Evolutionary conservation across 106 monocot species (phyloP), one percentile per base, ranked within the genome.

Genomic region (Phalaenopsis equestris): DNA sequence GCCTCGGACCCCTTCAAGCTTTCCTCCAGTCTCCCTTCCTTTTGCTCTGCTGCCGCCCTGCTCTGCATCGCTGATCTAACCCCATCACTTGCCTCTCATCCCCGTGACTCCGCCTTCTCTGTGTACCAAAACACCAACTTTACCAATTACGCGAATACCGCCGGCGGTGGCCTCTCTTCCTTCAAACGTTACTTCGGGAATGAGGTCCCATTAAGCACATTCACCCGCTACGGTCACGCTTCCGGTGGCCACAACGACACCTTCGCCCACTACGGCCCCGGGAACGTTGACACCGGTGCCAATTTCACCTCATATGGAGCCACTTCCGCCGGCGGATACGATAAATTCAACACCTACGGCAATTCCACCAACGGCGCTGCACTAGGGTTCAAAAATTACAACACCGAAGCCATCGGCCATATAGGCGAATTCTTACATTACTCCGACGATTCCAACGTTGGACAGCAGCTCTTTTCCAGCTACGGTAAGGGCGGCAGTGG

Each of bases 351-450:
- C 39, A 3, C 76, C 78, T 95, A 95, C 82, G 84, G 75, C 78
- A 67, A 41, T 7, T 24, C 39, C n/a, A n/a, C 82, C 76, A 94
- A 98, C 81, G 84, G 80, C 46, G 90, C 89, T 8, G 46, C 84
- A 65, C 85, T 90, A 47, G 85, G 75, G 61, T 99, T 99, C 88
- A 85, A 80, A 68, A 94, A 88, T 88, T 99, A 99, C 86, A 89
- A 84, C 67, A 78, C 90, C 70, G 49, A 68, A 12, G 79, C 88
- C 76, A 76, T 77, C 81, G 89, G 82, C 42, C 90, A 86, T 38
- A 7, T 2, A 7, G 75, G 56, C 79, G 12, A 14, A 2, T 99
- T 99, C 87, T 15, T 80, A 10, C 41, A 68, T 80, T 99, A 99
- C 86, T 82, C 89, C 56, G 81, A 86, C 58, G 83, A 89, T 37